A percentile compares a stretch with the other conserved stretches of the same genome.
Evolutionary conservation across 345 rosid species (phyloP).

Genomic region (Pistacia vera): DNA sequence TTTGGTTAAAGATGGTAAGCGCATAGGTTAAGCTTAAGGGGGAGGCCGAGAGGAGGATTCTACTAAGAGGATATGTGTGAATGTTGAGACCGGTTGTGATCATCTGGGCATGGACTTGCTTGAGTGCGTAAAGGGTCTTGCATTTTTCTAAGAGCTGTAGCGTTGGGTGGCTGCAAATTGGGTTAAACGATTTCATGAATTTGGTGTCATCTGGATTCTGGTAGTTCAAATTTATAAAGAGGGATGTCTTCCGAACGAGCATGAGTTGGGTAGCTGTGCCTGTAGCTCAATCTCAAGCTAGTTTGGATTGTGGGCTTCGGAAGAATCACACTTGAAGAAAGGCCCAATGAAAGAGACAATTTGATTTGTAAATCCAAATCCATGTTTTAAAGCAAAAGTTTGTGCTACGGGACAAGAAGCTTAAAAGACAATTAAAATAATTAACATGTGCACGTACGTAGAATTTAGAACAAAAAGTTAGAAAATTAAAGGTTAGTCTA

Average conservation of each 20-base stretch:
- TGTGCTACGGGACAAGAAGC: too few relatives aligned
- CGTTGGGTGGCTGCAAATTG: constrained; percentile 38
- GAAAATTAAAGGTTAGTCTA: neutral
- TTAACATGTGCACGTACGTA: neutral
- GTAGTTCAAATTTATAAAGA: too few relatives aligned
- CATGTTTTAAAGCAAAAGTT: too few relatives aligned
- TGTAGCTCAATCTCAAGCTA: neutral
- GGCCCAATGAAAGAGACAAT: too few relatives aligned
- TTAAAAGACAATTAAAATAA: too few relatives aligned
- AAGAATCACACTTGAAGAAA: neutral
- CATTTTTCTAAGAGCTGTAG: constrained; percentile 47
- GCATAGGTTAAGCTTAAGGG: constrained; percentile 33
- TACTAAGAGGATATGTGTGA: constrained; percentile 68
- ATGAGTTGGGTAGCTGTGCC: neutral
- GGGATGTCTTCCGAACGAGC: neutral
- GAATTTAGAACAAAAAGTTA: neutral
- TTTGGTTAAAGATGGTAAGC: constrained; percentile 49
- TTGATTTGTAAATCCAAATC: too few relatives aligned
- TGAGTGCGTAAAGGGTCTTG: constrained; percentile 40
- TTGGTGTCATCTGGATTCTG: too few relatives aligned
- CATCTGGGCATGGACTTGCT: constrained; percentile 52
- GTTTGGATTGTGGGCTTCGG: neutral
- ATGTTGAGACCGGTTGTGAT: too few relatives aligned
- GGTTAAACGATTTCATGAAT: constrained; percentile 35
- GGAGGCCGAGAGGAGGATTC: constrained; percentile 38